Evolutionary conservation across 768 basidiomycete genomes (phyloP).

Genomic region (Infundibulicybe gibba): DNA sequence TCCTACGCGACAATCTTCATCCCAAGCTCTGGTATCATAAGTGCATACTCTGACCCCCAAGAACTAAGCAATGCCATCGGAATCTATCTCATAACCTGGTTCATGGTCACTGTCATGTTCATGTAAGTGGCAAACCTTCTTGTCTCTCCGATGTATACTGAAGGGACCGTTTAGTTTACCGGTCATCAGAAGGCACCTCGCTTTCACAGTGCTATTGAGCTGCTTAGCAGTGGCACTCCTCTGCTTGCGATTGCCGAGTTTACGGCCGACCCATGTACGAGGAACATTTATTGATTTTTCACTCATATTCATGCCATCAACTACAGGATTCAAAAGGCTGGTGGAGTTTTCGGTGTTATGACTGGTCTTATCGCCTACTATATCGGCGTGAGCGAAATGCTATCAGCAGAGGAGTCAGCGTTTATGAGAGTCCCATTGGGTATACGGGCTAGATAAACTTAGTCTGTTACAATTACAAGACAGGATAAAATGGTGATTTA

Average conservation of each 20-base stretch:
- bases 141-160: background rate
- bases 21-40: slow-evolving; percentile 54
- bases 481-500: no score
- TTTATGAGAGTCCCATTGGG: slow-evolving; percentile 24
- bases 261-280: slow-evolving; percentile 12
- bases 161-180: slow-evolving; percentile 13
- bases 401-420: slow-evolving; percentile 23
- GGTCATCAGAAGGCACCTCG: slow-evolving; percentile 18
- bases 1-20: slow-evolving; percentile 69
- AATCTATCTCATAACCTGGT: slow-evolving; percentile 66
- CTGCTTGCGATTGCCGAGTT: slow-evolving; percentile 21
- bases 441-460: background rate
- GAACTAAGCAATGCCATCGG: slow-evolving; percentile 59
- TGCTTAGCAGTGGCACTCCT: slow-evolving; percentile 20
- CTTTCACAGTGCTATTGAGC: slow-evolving; percentile 22
- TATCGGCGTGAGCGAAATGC: slow-evolving; percentile 23
- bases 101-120: slow-evolving; percentile 60
- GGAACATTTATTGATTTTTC: background rate
- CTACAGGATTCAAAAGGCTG: slow-evolving; percentile 16
- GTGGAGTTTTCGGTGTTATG: slow-evolving; percentile 25
- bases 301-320: background rate
- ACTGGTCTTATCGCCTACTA: slow-evolving; percentile 29
- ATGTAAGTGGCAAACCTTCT: slow-evolving; percentile 35
- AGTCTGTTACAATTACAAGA: background rate
- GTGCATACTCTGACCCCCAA: slow-evolving; percentile 39